Evolutionary conservation across 164 flowering plant genomes (phyloP).

Genomic region (Echeveria elegans): DNA sequence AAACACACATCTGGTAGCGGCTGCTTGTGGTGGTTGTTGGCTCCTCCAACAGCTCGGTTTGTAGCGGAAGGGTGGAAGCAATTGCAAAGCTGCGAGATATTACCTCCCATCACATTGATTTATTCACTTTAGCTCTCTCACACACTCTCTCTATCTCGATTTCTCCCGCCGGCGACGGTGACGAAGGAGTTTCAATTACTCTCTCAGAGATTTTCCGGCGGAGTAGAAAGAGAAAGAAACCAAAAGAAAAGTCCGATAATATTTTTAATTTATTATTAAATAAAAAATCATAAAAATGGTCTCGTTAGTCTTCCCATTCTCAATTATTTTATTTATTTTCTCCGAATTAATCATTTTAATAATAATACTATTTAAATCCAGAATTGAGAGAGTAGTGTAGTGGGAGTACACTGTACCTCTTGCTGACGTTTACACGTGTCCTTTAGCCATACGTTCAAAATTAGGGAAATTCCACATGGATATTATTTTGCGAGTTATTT

Average conservation of each 20-base stretch:
- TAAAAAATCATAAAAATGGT: not conserved
- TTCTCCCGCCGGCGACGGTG: not conserved
- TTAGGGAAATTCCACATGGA: not conserved
- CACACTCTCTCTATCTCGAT: not conserved
- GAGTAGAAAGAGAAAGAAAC: conserved; percentile 2
- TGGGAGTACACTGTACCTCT: conserved; percentile 1
- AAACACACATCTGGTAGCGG: conserved; percentile 32
- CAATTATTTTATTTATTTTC: not conserved
- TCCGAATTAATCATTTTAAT: not conserved
- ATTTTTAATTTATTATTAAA: not conserved
- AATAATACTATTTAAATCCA: no score
- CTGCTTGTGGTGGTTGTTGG: not conserved
- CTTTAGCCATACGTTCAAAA: not conserved
- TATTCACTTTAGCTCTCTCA: not conserved
- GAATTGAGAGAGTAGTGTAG: conserved; percentile 2
- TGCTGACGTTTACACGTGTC: not conserved
- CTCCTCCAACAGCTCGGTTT: not conserved
- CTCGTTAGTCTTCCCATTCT: not conserved
- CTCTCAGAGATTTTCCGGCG: conserved; percentile 1
- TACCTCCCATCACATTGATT: conserved; percentile 66
- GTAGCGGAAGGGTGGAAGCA: conserved; percentile 28
- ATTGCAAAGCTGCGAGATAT: conserved; percentile 41
- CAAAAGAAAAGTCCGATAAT: not conserved
- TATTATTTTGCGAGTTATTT: no score
- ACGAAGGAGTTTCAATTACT: not conserved